phyloP scores from a whole-genome alignment of 345 rosid species.

The Xanthoceras sorbifolium region DNA sequence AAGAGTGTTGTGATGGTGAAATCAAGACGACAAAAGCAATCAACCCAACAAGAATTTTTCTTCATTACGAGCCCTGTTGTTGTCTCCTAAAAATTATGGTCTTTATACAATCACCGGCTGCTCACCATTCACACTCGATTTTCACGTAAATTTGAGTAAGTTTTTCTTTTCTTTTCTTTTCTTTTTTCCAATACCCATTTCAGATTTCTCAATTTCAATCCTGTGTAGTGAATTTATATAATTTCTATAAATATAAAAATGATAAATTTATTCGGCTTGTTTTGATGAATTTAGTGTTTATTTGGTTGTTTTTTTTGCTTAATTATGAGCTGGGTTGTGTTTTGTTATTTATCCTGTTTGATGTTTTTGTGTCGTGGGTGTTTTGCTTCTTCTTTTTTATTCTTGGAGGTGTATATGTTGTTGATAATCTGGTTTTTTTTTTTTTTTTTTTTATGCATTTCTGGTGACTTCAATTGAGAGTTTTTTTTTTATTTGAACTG shows the following conservation, averaged over 20 bases:
- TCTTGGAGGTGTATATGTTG: background rate
- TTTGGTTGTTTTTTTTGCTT: no score
- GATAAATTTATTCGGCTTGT: background rate
- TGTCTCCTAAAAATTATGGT: background rate
- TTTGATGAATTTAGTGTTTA: background rate
- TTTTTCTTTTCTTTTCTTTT: constrained; percentile 24
- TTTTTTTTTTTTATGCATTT: no score
- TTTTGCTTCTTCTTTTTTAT: background rate
- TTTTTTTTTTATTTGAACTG: background rate
- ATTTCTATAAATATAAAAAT: background rate
- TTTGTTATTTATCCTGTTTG: constrained; percentile 14
- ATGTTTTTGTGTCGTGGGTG: background rate
- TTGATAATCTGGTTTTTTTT: background rate
- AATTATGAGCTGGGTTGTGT: constrained; percentile 16
- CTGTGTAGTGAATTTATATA: background rate
- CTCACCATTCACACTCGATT: constrained; percentile 12
- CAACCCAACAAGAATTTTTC: constrained; percentile 12
- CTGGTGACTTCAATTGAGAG: background rate
- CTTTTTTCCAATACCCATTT: constrained; percentile 9
- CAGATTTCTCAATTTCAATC: background rate
- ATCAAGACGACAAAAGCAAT: constrained; percentile 11
- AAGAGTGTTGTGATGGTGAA: background rate
- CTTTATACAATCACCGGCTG: constrained; percentile 21
- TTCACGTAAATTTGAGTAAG: constrained; percentile 14
- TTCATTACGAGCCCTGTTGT: background rate